Conservation (phyloP, 2,329 filamentous ascomycete species). For the Neodidymelliopsis sp. region DNA sequence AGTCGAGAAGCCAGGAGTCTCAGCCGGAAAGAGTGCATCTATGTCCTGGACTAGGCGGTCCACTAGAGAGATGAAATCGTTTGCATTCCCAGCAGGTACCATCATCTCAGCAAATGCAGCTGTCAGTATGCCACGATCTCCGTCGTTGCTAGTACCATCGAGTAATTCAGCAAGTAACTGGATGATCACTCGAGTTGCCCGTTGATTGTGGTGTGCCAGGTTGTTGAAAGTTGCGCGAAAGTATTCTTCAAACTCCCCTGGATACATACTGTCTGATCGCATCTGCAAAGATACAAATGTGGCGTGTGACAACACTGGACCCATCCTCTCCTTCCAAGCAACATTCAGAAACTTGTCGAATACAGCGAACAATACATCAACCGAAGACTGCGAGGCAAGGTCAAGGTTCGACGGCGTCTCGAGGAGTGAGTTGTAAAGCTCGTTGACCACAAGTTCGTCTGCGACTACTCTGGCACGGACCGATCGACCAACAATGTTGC, state of each 20-base stretch:
- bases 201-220: constrained; percentile 66
- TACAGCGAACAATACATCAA: constrained; percentile 86
- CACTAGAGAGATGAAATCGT: constrained; percentile 85
- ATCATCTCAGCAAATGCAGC: constrained; percentile 88
- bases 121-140: constrained; percentile 86
- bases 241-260: constrained; percentile 72
- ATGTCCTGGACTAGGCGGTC: constrained; percentile 90
- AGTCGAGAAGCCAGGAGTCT: constrained; percentile 54
- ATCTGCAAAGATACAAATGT: constrained; percentile 78
- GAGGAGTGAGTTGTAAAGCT: constrained; percentile 86
- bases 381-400: constrained; percentile 74
- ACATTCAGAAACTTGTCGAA: constrained; percentile 93
- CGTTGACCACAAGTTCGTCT: constrained; percentile 83
- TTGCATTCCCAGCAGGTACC: constrained; percentile 76
- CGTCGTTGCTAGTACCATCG: constrained; percentile 89
- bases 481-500: constrained; percentile 81
- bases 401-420: constrained; percentile 84
- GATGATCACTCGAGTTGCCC: constrained; percentile 83
- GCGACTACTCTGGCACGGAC: constrained; percentile 73
- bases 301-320: constrained; percentile 77
- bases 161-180: constrained; percentile 86
- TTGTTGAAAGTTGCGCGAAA: constrained; percentile 62
- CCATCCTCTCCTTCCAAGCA: constrained; percentile 89
- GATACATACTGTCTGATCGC: constrained; percentile 66
- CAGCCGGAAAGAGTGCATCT: constrained; percentile 83